A percentile compares a stretch with the other conserved stretches of the same genome.
Conservation (phyloP, 768 basidiomycete genomes). For the Mycena haematopus region DNA sequence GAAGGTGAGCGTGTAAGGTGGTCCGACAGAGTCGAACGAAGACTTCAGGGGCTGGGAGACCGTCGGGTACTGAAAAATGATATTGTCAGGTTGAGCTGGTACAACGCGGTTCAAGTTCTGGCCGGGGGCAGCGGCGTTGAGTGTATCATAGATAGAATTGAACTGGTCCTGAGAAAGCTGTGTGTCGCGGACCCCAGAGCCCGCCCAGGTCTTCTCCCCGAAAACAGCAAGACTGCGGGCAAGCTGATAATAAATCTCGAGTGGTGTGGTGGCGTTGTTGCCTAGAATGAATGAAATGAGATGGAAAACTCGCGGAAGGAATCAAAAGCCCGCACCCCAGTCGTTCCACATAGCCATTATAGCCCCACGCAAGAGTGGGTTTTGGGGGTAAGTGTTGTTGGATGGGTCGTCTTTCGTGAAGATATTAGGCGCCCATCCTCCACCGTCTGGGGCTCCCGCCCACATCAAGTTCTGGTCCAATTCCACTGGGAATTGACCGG, state of each 20-base stretch:
- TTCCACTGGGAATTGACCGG: conserved; percentile 40
- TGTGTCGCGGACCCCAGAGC: conserved; percentile 42
- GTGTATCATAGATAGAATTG: conserved; percentile 39
- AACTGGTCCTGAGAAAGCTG: conserved; percentile 45
- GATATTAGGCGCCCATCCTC: conserved; percentile 46
- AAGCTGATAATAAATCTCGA: conserved; percentile 52
- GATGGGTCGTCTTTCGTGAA: conserved; percentile 36
- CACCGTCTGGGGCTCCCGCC: conserved; percentile 36
- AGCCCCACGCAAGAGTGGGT: conserved; percentile 39
- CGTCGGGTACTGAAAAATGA: conserved; percentile 38
- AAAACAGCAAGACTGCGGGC: conserved; percentile 48
- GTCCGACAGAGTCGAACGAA: conserved; percentile 45
- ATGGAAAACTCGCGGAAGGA: background rate
- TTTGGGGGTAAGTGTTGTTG: conserved; percentile 40
- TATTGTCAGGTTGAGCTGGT: conserved; percentile 33
- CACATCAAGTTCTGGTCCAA: conserved; percentile 40
- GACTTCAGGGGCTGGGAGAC: conserved; percentile 36
- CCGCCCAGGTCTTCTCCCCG: conserved; percentile 51
- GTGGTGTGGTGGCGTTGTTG: conserved; percentile 49
- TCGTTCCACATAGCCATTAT: conserved; percentile 51
- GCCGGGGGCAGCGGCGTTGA: conserved; percentile 48
- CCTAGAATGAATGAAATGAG: conserved; percentile 24
- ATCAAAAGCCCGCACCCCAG: conserved; percentile 36
- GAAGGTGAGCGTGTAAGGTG: conserved; percentile 51
- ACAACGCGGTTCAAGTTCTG: conserved; percentile 52